A percentile compares a stretch with the other conserved stretches of the same genome.
Evolutionary conservation across 2,329 filamentous ascomycete species (phyloP).

Genomic region (Claviceps lovelessii): DNA sequence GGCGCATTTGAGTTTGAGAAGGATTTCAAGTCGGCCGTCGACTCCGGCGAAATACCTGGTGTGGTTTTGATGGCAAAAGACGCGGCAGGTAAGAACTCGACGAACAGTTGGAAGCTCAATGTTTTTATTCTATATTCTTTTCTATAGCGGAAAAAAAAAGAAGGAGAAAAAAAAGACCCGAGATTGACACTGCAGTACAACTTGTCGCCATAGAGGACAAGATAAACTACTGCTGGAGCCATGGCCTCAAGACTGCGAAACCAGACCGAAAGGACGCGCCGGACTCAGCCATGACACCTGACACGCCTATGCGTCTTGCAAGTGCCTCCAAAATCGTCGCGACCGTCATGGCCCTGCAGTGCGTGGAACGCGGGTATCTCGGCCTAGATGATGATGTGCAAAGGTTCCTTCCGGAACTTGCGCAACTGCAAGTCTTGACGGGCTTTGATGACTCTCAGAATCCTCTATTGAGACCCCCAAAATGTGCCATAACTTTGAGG

Average conservation of each 20-base stretch:
- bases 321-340: not conserved
- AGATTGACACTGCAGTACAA: not conserved
- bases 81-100: no score
- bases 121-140: no score
- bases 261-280: not conserved
- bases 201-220: not conserved
- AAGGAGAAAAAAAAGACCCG: not conserved
- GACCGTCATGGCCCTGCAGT: not conserved
- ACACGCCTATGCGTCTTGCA: not conserved
- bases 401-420: not conserved
- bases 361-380: not conserved
- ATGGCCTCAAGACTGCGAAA: not conserved
- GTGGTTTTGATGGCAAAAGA: no score
- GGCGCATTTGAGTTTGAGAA: no score
- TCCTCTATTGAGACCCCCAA: not conserved
- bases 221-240: not conserved
- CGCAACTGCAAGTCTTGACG: not conserved
- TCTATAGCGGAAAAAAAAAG: no score
- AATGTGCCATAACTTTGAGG: not conserved
- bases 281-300: not conserved
- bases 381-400: not conserved
- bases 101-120: no score
- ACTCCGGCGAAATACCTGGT: no score
- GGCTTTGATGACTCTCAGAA: not conserved
- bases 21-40: no score